Base-by-base conservation (phyloP, 2,329 filamentous ascomycete genomes). In the Fusarium zealandicum region DNA sequence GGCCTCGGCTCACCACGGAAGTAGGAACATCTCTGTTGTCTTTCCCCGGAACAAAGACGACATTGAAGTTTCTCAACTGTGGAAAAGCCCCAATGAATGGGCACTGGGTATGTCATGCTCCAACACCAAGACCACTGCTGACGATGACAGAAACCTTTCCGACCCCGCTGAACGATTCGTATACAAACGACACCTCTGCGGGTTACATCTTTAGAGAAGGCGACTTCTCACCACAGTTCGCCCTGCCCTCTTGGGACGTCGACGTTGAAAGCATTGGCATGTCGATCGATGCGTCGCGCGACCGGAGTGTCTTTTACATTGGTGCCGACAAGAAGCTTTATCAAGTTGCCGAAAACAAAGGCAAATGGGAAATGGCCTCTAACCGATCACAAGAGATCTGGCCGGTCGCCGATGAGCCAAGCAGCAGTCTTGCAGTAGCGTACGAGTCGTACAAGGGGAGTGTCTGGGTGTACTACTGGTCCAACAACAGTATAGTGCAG, bases 391-490 rank as follows among this genome's bases (percentile, higher is more conserved):
- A 22, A 9, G 38, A 22, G 10, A 22, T 14, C 4, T 46, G 43
- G 43, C 43, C 33, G 12, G 12, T n/a, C 16, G 43, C 43, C 7
- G 43, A 46, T 14, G 10, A 12, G 17, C 12, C 33, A 9, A 38
- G 33, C 16, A 17, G 25, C 2, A 13, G 35, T 14, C 4, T 47
- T 12, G 44, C 44, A 9, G 33, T 47, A 3, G 17, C 35, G 5
- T 38, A 17, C 12, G 13, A 39, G 10, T 32, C 36, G n/a, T 32
- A 13, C 13, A 22, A 18, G 6, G 33, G 33, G 3, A 27, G 38
- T 25, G 16, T 14, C 11, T 39, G 44, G 44, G 14, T 38, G 17
- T 47, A 38, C 44, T 47, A 47, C 44, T 47, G 33, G 44, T 13
- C 35, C 16, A 47, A 47, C 18, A 16, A 18, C 27, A 47, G 6